phyloP scores from a whole-genome alignment of 2,329 filamentous ascomycete species.

The Cercospora berteroae region DNA sequence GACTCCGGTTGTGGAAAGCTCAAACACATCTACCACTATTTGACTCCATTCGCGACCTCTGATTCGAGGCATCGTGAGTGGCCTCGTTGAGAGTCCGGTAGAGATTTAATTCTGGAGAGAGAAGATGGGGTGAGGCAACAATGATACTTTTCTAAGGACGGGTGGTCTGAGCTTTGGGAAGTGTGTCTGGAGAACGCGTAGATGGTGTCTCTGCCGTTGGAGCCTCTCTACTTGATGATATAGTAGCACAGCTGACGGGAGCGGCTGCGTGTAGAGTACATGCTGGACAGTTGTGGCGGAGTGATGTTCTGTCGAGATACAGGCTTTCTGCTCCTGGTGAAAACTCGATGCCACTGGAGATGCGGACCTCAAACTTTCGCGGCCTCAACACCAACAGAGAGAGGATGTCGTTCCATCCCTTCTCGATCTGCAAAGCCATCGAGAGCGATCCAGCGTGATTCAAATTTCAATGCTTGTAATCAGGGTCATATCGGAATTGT shows the following conservation, averaged over 20 bases:
- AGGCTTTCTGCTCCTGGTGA: not conserved
- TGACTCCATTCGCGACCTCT: not conserved
- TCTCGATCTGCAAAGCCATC: not conserved
- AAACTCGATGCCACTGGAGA: too few relatives aligned
- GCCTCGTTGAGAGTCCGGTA: not conserved
- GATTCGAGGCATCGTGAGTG: not conserved
- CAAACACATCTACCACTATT: not conserved
- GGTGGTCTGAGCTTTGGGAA: not conserved
- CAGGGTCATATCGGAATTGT: too few relatives aligned
- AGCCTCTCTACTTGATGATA: too few relatives aligned
- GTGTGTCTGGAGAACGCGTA: not conserved
- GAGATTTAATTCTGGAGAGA: not conserved
- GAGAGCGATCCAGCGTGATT: not conserved
- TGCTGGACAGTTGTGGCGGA: not conserved
- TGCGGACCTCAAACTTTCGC: not conserved
- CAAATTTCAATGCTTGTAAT: too few relatives aligned
- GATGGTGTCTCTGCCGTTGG: not conserved
- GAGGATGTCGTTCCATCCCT: not conserved
- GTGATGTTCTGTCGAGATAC: not conserved
- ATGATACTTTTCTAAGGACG: not conserved
- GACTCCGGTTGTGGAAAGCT: not conserved
- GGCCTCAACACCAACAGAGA: not conserved
- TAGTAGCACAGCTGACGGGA: too few relatives aligned
- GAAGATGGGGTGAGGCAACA: not conserved
- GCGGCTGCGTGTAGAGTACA: not conserved